Percentiles rank a stretch among this genome's conserved stretches.
phyloP scores from a whole-genome alignment of 2,329 filamentous ascomycete species.

The Xylaria sp. region DNA sequence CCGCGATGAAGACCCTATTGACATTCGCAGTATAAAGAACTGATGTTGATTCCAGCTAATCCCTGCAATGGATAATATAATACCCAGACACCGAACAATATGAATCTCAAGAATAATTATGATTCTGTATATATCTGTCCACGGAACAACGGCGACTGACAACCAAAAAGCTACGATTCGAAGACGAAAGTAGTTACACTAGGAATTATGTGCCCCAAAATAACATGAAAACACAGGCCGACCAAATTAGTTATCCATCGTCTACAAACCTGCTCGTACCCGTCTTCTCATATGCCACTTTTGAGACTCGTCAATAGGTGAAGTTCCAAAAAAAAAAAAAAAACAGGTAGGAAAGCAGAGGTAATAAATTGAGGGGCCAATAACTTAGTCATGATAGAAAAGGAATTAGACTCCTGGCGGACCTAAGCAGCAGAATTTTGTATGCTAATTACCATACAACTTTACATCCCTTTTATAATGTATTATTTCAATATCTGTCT shows the following conservation, averaged over 20 bases:
- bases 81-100: not conserved
- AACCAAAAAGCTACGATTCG: too few relatives aligned
- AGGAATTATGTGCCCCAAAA: not conserved
- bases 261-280: slow-evolving; percentile 17
- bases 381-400: not conserved
- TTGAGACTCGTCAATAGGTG: too few relatives aligned
- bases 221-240: not conserved
- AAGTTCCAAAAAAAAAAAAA: not conserved
- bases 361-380: not conserved
- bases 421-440: too few relatives aligned
- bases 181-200: too few relatives aligned
- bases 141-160: too few relatives aligned
- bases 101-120: not conserved
- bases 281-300: slow-evolving; percentile 1
- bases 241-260: not conserved
- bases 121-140: too few relatives aligned
- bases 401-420: too few relatives aligned
- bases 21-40: not conserved
- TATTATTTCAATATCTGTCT: not conserved
- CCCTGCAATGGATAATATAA: too few relatives aligned
- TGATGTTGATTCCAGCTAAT: not conserved
- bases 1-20: too few relatives aligned
- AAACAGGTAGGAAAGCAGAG: not conserved
- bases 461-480: too few relatives aligned
- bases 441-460: too few relatives aligned